Evolutionary conservation across 768 basidiomycete species (phyloP), one percentile per base, ranked within the genome.

Genomic region (Lentinula boryana): DNA sequence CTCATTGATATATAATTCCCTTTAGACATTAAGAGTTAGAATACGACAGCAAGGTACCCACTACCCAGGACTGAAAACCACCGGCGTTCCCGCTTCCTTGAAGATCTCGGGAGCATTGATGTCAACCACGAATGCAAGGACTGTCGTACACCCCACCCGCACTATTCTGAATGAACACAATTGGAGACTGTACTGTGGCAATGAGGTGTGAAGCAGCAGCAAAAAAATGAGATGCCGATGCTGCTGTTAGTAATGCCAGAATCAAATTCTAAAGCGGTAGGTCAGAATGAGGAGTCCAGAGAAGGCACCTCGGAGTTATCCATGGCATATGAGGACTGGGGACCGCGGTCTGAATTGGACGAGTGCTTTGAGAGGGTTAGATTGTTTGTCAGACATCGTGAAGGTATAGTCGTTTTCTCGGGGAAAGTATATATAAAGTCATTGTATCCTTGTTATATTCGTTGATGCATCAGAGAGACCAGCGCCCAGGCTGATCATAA

Each of bases 101-200:
- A 78, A 61, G 8, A 76, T 74, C 54, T 76, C 74, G 7, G 68
- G 67, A 9, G 76, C 68, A 61, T 75, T 70, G 7, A 69, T 62
- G 21, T 76, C 74, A 15, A 67, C 63, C 5, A 65, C 64, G 21
- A 69, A 63, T 4, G 67, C 68, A 8, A 63, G 60, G 7, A 66
- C 59, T 15, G 41, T 44, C 60, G 32, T 66, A 68, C 57, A 62
- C 61, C 21, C 64, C 62, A n/a, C 63, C 49, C 8, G 53, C 41
- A 18, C 51, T 36, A 16, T 66, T 62, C 27, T 64, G 56, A 6
- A 68, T 27, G 5, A 56, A 62, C 31, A 68, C 68, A 13, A 62
- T 27, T 0, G 69, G 69, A 8, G 61, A 63, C 27, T 63, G 61
- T 4, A 65, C 66, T 8, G 56, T 63, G 23, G 66, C 65, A 23